Percentiles rank a stretch among this genome's conserved stretches.
These are phyloP conservation scores for Teratosphaeria destructans DNA, from an alignment of 2,329 filamentous ascomycete species.

Conservation along the genomic window DNA sequence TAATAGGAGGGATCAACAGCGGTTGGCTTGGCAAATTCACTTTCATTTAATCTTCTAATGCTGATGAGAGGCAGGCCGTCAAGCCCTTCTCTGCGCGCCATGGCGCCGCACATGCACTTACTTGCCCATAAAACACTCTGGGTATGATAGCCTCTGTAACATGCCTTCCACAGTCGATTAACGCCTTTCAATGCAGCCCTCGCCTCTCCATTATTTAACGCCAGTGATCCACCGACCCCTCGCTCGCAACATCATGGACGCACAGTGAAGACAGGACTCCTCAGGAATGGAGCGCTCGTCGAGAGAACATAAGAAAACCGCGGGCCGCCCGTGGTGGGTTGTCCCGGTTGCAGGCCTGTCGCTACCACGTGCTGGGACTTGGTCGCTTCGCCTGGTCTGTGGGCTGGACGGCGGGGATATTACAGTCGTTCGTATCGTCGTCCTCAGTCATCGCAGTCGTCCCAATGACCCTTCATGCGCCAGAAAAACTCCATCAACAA, in stretches of 20 bases:
- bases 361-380: background rate
- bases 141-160: background rate
- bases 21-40: background rate
- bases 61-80: background rate
- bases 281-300: background rate
- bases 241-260: background rate
- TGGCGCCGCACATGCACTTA: background rate
- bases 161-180: background rate
- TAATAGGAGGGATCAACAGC: background rate
- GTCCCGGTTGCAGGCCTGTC: background rate
- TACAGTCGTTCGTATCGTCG: slow-evolving; percentile 3
- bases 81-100: background rate
- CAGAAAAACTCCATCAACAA: background rate
- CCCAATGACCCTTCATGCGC: slow-evolving; percentile 3
- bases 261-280: background rate
- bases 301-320: background rate
- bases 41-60: background rate
- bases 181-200: background rate
- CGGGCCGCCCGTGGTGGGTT: background rate
- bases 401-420: background rate
- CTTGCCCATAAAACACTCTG: background rate
- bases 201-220: background rate
- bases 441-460: slow-evolving; percentile 7
- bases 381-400: background rate
- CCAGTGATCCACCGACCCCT: background rate